Evolutionary conservation across 352 stramenopile genomes (phyloP).

Genomic region (Phytophthora fragariaefolia): DNA sequence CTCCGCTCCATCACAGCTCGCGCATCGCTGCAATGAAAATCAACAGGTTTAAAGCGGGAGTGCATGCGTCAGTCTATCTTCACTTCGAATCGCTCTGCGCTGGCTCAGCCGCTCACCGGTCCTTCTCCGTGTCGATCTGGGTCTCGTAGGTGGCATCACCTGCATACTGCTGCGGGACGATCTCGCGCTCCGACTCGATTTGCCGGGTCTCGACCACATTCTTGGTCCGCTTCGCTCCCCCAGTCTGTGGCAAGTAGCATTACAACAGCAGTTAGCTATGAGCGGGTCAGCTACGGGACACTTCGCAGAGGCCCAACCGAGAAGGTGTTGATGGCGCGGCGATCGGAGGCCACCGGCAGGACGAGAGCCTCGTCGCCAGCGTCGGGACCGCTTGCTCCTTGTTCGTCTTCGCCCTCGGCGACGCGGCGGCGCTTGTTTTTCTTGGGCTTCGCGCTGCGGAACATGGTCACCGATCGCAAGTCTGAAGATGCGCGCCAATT

Average conservation of each 20-base stretch:
- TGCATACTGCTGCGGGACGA: conserved; percentile 81
- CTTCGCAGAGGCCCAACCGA: too few species aligned
- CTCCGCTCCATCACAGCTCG: conserved; percentile 81
- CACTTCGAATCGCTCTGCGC: too few species aligned
- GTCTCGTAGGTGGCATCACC: conserved; percentile 85
- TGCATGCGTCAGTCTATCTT: background rate
- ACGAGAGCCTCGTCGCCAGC: background rate
- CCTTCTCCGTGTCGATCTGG: conserved; percentile 84
- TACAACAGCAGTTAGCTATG: background rate
- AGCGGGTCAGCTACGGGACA: too few species aligned
- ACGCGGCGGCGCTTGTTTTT: conserved; percentile 50
- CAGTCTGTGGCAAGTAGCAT: conserved; percentile 42
- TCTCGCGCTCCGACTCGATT: conserved; percentile 76
- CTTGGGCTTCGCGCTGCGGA: conserved; percentile 45
- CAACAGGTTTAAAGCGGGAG: conserved; percentile 1
- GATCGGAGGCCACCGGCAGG: background rate
- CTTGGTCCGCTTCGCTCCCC: conserved; percentile 56
- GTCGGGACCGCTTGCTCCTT: background rate
- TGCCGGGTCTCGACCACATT: conserved; percentile 66
- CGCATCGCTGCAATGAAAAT: conserved; percentile 58
- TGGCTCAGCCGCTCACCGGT: conserved; percentile 43
- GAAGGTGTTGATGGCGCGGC: background rate
- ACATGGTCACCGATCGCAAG: conserved; percentile 27
- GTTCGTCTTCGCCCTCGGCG: background rate
- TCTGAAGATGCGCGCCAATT: background rate